Evolutionary conservation across 129 eudicot genomes (phyloP).

Genomic region (Escallonia rubra): DNA sequence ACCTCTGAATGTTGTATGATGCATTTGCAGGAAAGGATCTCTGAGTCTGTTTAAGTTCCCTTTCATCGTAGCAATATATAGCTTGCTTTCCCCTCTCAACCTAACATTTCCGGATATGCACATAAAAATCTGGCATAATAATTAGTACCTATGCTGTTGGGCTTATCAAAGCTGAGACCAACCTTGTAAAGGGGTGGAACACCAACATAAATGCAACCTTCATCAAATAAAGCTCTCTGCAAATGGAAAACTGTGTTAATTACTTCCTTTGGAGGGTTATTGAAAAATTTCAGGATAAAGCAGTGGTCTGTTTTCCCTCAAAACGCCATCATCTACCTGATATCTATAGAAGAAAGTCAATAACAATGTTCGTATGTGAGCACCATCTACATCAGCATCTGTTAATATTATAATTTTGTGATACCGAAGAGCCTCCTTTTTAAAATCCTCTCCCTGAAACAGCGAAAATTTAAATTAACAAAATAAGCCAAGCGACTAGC

Average conservation of each 20-base stretch:
- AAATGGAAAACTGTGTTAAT: slow-evolving; percentile 10
- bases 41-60: slow-evolving; percentile 61
- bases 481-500: background rate
- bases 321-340: slow-evolving; percentile 52
- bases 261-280: background rate
- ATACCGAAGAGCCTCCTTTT: slow-evolving; percentile 81
- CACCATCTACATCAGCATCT: slow-evolving; percentile 99
- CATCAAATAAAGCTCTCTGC: slow-evolving; percentile 96
- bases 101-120: slow-evolving; percentile 34
- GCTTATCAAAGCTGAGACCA: slow-evolving; percentile 5
- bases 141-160: background rate
- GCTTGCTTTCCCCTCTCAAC: slow-evolving; percentile 94
- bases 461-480: background rate
- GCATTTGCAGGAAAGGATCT: slow-evolving; percentile 80
- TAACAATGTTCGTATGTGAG: slow-evolving; percentile 88
- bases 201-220: slow-evolving; percentile 92
- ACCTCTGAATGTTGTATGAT: slow-evolving; percentile 87
- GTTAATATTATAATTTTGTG: slow-evolving; percentile 92
- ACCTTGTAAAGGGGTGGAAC: slow-evolving; percentile 99
- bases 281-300: background rate
- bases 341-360: slow-evolving; percentile 94
- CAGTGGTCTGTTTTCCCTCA: background rate
- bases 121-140: background rate
- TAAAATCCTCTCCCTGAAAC: slow-evolving; percentile 93
- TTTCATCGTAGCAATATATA: slow-evolving; percentile 74